Base-by-base conservation (phyloP, 257 asterid genomes). In the Eustoma russellianum region DNA sequence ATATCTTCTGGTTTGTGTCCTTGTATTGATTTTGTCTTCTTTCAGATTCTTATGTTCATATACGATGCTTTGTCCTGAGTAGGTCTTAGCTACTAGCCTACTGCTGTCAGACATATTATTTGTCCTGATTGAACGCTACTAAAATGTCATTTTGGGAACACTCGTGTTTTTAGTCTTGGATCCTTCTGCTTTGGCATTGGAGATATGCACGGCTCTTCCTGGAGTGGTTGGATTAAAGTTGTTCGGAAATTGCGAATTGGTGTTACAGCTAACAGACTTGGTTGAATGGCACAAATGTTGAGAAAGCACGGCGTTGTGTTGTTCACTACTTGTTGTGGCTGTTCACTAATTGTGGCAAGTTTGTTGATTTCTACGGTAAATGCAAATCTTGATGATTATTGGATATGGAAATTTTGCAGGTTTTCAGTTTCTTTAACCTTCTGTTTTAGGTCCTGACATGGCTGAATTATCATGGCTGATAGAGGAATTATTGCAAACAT, bases 401-500 rank as follows among this genome's bases (percentile, higher is more conserved):
- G 30, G 3, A 24, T 24, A 24, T 24, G 30, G 30, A 24, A 24
- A 4, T 24, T 24, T 24, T 24, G 30, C 3, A 24, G 30, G 30
- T 24, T 24, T 2, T 24, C 30, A 24, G 30, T 24, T 24, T 24
- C 30, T 24, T 24, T 24, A 1, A 24, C 30, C 30, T 24, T 49
- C 41, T 50, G 38, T 63, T 64, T 68, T 53, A 90, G 98, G 98
- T 61, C 65, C 41, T 33, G 98, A 95, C 51, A 83, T 86, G 62
- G 91, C 89, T 66, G 61, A 72, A 76, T 76, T 84, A 66, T 90
- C 98, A 55, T 76, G 76, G 96, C 98, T 69, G 98, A 90, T 80
- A 82, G 98, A 73, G 98, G 96, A 57, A 90, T 95, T 59, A 90
- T 90, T 57, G 96, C 98, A 52, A 90, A 90, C 75, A 90, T 90